Percentiles rank a stretch among this genome's conserved stretches.
Conservation (phyloP, 2,329 filamentous ascomycete species). For the Xylaria sp. region DNA sequence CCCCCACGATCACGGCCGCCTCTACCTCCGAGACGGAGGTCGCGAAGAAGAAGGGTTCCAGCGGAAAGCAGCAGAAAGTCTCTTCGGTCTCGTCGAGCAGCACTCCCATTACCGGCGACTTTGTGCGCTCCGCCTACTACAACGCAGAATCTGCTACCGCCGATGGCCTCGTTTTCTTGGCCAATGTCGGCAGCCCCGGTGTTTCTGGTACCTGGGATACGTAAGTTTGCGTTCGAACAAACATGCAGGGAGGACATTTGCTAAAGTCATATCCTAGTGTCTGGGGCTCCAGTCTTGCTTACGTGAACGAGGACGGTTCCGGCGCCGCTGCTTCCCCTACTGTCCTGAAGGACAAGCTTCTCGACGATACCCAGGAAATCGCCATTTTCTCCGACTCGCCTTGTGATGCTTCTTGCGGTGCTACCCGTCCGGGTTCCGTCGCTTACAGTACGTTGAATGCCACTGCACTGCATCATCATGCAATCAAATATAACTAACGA, state of each 20-base stretch:
- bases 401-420: constrained; percentile 51
- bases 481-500: constrained; percentile 9
- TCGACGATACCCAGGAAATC: constrained; percentile 53
- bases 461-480: neutral
- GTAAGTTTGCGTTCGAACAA: constrained; percentile 41
- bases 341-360: constrained; percentile 46
- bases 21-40: neutral
- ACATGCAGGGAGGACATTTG: neutral
- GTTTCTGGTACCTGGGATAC: constrained; percentile 49
- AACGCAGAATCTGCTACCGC: no score
- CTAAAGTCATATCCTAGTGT: constrained; percentile 38
- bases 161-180: constrained; percentile 50
- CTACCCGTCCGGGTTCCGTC: constrained; percentile 49
- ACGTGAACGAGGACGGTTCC: constrained; percentile 50
- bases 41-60: constrained; percentile 21
- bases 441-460: constrained; percentile 49
- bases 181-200: constrained; percentile 52
- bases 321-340: constrained; percentile 47
- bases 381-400: constrained; percentile 52
- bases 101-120: constrained; percentile 41
- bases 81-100: constrained; percentile 18
- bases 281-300: constrained; percentile 54
- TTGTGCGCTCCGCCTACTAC: constrained; percentile 53
- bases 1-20: constrained; percentile 22
- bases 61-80: neutral